Conservation (phyloP, 768 basidiomycete genomes). For the Pisolithus tinctorius region DNA sequence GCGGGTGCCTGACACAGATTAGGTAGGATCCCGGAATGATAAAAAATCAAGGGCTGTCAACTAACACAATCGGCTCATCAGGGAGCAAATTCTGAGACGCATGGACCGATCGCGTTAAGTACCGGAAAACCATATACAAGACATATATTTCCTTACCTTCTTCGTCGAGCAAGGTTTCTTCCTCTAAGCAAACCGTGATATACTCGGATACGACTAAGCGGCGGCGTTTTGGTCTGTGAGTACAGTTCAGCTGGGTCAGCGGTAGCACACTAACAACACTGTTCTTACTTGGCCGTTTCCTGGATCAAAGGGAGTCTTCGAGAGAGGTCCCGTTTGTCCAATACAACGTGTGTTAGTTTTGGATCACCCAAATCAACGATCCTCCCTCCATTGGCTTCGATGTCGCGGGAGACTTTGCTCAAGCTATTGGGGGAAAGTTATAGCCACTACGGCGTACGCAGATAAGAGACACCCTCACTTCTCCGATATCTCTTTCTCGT, state of each 20-base stretch:
- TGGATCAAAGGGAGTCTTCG: constrained; percentile 66
- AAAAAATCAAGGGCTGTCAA: background rate
- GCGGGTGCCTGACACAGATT: background rate
- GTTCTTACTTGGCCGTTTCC: constrained; percentile 62
- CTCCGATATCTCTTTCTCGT: constrained; percentile 44
- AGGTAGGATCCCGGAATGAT: too few relatives aligned
- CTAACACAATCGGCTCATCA: constrained; percentile 2
- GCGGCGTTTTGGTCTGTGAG: constrained; percentile 67
- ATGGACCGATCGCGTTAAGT: constrained; percentile 1
- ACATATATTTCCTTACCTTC: constrained; percentile 41
- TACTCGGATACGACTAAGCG: constrained; percentile 75
- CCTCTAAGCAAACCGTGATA: constrained; percentile 74
- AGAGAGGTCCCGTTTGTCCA: constrained; percentile 77
- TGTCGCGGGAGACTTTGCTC: constrained; percentile 38
- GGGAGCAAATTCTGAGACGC: constrained; percentile 19
- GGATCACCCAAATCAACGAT: constrained; percentile 64
- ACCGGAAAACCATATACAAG: background rate
- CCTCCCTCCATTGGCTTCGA: constrained; percentile 67
- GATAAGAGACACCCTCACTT: constrained; percentile 35
- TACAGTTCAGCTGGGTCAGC: constrained; percentile 8
- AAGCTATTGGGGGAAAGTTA: constrained; percentile 40
- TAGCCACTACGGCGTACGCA: background rate
- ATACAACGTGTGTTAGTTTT: constrained; percentile 79
- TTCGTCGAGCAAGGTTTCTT: constrained; percentile 77
- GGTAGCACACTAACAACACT: background rate